Percentiles rank a stretch among this genome's conserved stretches.
These are phyloP conservation scores for Cyclospora cayetanensis DNA, from an alignment of 169 alveolate species.

Conservation along the genomic window DNA sequence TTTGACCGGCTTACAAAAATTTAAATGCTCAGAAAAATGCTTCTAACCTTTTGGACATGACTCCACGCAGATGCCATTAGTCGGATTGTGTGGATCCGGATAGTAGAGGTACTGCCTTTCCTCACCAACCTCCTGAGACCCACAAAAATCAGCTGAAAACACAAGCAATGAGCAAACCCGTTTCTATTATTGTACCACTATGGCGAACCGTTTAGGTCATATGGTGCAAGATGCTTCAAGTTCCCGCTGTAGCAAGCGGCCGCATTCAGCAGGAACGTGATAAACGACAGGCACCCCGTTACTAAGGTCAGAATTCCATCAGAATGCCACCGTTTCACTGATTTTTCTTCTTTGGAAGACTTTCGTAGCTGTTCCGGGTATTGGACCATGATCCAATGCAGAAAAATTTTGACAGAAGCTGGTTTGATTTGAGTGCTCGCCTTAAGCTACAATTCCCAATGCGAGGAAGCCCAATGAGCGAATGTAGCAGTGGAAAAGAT, in stretches of 20 bases:
- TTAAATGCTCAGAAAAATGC: no score
- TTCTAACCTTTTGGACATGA: conserved; percentile 50
- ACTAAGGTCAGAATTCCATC: not conserved
- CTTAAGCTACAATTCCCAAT: no score
- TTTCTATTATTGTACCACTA: not conserved
- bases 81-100: conserved; percentile 37
- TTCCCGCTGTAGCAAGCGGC: conserved; percentile 48
- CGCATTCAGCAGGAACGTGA: conserved; percentile 7
- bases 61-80: conserved; percentile 38
- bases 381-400: conserved; percentile 6
- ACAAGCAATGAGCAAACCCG: no score
- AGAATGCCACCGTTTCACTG: conserved; percentile 17
- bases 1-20: no score
- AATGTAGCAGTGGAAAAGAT: no score
- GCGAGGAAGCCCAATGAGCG: no score
- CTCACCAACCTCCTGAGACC: conserved; percentile 35
- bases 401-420: no score
- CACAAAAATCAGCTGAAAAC: conserved; percentile 54
- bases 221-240: conserved; percentile 45
- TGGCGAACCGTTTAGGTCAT: conserved; percentile 56
- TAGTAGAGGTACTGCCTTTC: conserved; percentile 39
- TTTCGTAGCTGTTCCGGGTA: not conserved
- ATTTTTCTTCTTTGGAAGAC: not conserved
- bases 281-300: conserved; percentile 2
- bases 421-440: no score